Evolutionary conservation across 73 alveolate species (phyloP).

Genomic region (Tetrahymena malaccensis): DNA sequence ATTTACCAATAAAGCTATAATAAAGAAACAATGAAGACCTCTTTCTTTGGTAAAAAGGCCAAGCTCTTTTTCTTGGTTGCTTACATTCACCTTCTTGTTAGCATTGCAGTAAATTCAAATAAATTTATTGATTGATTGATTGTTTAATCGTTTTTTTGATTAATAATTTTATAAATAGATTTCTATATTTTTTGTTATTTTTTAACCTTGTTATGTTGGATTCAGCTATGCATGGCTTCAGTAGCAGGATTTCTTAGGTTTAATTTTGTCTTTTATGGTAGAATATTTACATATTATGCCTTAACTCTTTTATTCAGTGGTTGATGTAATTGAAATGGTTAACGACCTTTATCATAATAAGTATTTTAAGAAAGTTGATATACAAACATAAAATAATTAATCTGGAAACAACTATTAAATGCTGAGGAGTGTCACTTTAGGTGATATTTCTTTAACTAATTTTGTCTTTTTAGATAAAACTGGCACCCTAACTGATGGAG

Average conservation of each 20-base stretch:
- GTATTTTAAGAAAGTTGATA: not conserved
- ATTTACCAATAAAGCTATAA: not conserved
- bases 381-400: not conserved
- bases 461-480: not conserved
- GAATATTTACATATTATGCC: not conserved
- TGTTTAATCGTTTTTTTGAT: not conserved
- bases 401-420: not conserved
- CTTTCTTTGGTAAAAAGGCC: not conserved
- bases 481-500: not conserved
- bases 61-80: not conserved
- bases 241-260: not conserved
- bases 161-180: not conserved
- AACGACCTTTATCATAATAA: not conserved
- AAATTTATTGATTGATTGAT: not conserved
- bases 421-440: not conserved
- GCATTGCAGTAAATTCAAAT: not conserved
- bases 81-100: not conserved
- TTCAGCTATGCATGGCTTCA: not conserved
- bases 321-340: not conserved
- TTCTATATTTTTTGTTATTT: not conserved
- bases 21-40: not conserved
- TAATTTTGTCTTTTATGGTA: not conserved
- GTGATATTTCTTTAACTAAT: not conserved
- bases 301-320: not conserved
- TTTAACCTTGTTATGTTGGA: not conserved